A percentile compares a stretch with the other conserved stretches of the same genome.
These are phyloP conservation scores for Cladochytrium replicatum DNA, from an alignment of 192 early-diverging fungal species.

Conservation along the genomic window DNA sequence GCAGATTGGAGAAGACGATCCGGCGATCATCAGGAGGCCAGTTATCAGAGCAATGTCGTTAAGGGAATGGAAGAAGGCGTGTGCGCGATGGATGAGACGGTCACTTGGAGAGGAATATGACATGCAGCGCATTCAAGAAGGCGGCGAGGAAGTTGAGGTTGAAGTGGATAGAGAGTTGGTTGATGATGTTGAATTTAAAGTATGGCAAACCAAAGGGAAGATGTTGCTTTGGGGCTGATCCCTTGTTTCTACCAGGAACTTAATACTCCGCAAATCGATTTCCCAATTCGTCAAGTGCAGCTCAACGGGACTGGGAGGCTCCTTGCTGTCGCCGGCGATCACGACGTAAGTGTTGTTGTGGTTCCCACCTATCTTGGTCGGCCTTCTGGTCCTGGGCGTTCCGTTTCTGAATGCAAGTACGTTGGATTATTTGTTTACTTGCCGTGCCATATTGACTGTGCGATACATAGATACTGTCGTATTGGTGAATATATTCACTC, in stretches of 20 bases:
- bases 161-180: conserved; percentile 7
- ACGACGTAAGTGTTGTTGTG: conserved; percentile 4
- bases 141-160: conserved; percentile 7
- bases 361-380: conserved; percentile 2
- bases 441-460: no score
- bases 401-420: background rate
- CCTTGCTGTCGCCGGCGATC: conserved; percentile 14
- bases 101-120: no score
- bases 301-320: conserved; percentile 15
- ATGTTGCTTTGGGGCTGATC: conserved; percentile 3
- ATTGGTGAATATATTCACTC: background rate
- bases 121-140: no score
- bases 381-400: background rate
- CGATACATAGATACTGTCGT: background rate
- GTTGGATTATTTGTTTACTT: no score
- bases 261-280: conserved; percentile 1
- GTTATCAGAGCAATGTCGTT: no score
- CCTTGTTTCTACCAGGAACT: conserved; percentile 4
- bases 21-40: no score
- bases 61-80: no score
- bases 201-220: no score
- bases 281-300: conserved; percentile 11
- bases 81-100: no score
- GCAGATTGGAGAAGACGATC: no score
- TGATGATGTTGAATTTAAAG: conserved; percentile 11